phyloP scores from a whole-genome alignment of 108 stramenopile genomes.

The Nitzschia sp. region DNA sequence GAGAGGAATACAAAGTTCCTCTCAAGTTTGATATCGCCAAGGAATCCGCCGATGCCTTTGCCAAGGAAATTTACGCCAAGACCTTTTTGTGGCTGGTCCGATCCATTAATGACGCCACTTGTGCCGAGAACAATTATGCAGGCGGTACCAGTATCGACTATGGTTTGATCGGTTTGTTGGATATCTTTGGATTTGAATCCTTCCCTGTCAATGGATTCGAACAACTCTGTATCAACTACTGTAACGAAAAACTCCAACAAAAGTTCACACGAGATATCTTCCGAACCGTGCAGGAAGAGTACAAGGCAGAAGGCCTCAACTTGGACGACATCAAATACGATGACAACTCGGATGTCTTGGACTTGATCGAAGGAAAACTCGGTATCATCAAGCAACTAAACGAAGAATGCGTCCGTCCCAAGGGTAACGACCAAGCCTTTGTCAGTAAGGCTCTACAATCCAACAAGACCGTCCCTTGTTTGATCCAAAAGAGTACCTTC shows the following conservation, averaged over 20 bases:
- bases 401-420: conserved; percentile 93
- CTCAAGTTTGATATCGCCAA: conserved; percentile 67
- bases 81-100: conserved; percentile 84
- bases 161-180: conserved; percentile 92
- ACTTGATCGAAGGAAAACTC: conserved; percentile 89
- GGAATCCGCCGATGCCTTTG: conserved; percentile 91
- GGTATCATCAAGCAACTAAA: conserved; percentile 92
- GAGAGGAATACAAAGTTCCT: conserved; percentile 80
- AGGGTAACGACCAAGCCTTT: conserved; percentile 84
- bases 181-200: conserved; percentile 99
- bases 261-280: conserved; percentile 90
- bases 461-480: conserved; percentile 57
- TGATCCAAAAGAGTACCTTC: conserved; percentile 46
- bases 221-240: conserved; percentile 94
- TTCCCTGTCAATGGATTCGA: conserved; percentile 90
- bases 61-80: conserved; percentile 89
- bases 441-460: conserved; percentile 58
- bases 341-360: conserved; percentile 91
- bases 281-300: conserved; percentile 84
- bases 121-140: conserved; percentile 52
- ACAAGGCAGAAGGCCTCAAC: conserved; percentile 89
- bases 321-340: conserved; percentile 86
- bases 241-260: conserved; percentile 92
- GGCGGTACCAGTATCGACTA: conserved; percentile 40
- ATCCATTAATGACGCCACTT: conserved; percentile 80